Conservation (phyloP, 2,329 filamentous ascomycete genomes). For the Sporothrix sp. region DNA sequence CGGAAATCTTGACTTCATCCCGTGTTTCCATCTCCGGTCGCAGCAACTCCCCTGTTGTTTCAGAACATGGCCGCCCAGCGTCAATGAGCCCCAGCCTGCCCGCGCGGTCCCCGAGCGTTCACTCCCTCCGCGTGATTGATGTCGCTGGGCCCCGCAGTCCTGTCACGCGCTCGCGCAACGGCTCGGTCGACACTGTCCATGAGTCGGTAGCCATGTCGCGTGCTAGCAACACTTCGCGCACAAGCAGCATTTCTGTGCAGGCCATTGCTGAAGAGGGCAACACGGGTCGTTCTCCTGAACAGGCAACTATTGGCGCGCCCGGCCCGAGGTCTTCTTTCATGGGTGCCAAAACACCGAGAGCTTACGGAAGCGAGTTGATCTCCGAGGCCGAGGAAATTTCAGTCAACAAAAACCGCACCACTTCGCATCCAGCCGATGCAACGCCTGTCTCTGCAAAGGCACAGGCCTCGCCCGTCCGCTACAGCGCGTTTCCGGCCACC, state of each 20-base stretch:
- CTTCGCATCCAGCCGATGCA: background rate
- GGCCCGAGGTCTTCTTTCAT: conserved; percentile 6
- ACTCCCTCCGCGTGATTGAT: conserved; percentile 49
- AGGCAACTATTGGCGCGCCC: background rate
- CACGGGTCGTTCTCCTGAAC: conserved; percentile 17
- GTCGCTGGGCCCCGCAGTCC: conserved; percentile 44
- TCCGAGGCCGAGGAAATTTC: conserved; percentile 35
- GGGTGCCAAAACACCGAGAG: conserved; percentile 4
- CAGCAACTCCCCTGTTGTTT: conserved; percentile 37
- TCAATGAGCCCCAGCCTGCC: conserved; percentile 30
- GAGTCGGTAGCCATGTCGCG: conserved; percentile 30
- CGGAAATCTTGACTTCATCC: conserved; percentile 47
- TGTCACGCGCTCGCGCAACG: conserved; percentile 35
- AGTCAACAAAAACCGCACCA: background rate
- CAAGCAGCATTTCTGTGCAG: conserved; percentile 32
- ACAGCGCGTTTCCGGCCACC: background rate
- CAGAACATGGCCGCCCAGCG: conserved; percentile 35
- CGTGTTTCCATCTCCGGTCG: conserved; percentile 45
- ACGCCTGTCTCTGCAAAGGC: background rate
- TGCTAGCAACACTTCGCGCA: conserved; percentile 31
- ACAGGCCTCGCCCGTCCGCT: background rate
- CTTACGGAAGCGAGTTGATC: conserved; percentile 26
- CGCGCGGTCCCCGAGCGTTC: conserved; percentile 39
- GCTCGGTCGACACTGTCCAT: conserved; percentile 33
- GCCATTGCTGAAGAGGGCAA: conserved; percentile 32